Evolutionary conservation across 179 eudicot species (phyloP).

Genomic region (Beta corolliflora): DNA sequence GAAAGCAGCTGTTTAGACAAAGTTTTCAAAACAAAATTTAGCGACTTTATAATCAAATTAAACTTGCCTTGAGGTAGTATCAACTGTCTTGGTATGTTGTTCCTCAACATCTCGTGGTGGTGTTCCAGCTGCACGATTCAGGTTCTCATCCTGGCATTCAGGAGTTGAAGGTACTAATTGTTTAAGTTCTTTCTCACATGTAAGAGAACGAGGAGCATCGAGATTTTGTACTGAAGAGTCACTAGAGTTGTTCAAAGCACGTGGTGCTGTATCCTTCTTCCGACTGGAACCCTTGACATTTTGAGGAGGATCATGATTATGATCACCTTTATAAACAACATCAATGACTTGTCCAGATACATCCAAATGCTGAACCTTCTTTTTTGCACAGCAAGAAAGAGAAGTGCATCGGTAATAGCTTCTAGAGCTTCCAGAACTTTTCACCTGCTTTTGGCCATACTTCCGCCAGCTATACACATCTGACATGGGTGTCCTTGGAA

Average conservation of each 20-base stretch:
- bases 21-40: neutral
- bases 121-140: constrained; percentile 20
- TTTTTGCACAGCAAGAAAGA: constrained; percentile 61
- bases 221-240: constrained; percentile 27
- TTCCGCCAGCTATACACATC: constrained; percentile 88
- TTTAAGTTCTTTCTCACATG: constrained; percentile 35
- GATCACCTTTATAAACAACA: constrained; percentile 59
- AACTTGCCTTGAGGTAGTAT: constrained; percentile 32
- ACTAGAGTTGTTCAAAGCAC: constrained; percentile 13
- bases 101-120: constrained; percentile 23
- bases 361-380: constrained; percentile 69
- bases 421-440: constrained; percentile 82
- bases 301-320: constrained; percentile 81
- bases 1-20: neutral
- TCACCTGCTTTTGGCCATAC: constrained; percentile 96
- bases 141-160: constrained; percentile 32
- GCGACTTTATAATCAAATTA: neutral
- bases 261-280: constrained; percentile 36
- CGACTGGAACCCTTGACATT: constrained; percentile 42
- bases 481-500: constrained; percentile 42
- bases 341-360: constrained; percentile 39
- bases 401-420: constrained; percentile 77
- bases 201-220: constrained; percentile 29
- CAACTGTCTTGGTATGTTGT: constrained; percentile 13
- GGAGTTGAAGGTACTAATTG: constrained; percentile 19